Conservation (phyloP, 169 alveolate genomes). For the Plasmodium fragile region DNA sequence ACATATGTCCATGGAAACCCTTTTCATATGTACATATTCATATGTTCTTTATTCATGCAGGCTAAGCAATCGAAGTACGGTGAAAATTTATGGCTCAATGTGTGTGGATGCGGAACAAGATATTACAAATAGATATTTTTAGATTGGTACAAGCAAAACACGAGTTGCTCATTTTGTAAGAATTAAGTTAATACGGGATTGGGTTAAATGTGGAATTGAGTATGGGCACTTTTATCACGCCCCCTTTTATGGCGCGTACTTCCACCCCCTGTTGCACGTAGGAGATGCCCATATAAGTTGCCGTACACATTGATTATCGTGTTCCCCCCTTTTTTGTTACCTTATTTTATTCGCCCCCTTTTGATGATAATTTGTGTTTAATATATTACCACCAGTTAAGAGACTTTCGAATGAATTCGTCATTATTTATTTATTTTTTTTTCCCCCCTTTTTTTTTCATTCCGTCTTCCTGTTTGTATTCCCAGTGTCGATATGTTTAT, state of each 20-base stretch:
- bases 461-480: not conserved
- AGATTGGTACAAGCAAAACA: not conserved
- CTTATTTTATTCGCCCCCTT: not conserved
- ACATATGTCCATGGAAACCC: not conserved
- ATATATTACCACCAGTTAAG: not conserved
- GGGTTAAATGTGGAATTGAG: not conserved
- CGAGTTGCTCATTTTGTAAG: not conserved
- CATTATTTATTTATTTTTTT: not conserved
- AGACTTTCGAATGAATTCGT: not conserved
- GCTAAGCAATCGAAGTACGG: constrained; percentile 18
- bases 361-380: not conserved
- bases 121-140: constrained; percentile 48
- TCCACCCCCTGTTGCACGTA: not conserved
- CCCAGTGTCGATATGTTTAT: not conserved
- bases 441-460: not conserved
- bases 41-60: constrained; percentile 11
- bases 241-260: not conserved
- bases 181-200: not conserved
- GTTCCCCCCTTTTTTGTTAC: not conserved
- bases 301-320: not conserved
- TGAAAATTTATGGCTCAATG: constrained; percentile 63
- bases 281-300: not conserved
- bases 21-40: not conserved
- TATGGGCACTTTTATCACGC: not conserved
- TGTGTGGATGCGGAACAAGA: constrained; percentile 74